Base-by-base conservation (phyloP, 169 alveolate genomes). In the Cryptosporidium sp. region DNA sequence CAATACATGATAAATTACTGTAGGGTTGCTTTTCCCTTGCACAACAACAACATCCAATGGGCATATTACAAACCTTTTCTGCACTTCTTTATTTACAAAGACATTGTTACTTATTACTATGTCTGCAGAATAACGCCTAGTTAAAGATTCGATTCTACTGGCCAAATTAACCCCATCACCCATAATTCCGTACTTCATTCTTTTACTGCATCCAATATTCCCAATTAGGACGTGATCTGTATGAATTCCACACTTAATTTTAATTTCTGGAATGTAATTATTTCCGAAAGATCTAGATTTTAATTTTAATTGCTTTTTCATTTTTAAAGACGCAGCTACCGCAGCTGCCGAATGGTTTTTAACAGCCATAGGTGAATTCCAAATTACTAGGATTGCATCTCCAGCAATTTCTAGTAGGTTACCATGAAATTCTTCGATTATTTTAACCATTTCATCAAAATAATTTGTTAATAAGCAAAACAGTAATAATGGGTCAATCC, bases 101-200 rank as follows among this genome's bases (percentile, higher is more conserved):
- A 80, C 89, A 37, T n/a, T 33, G 35, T 80, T 65, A 44, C 80
- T 80, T 12, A 80, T 80, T 23, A 80, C 23, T 62, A 80, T 80
- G 37, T 80, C 89, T 12, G 69, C 75, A 37, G 61, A 42, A 29
- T 86, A 86, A 7, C 92, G 56, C 23, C 72, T 86, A 21, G 65
- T 62, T 67, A 75, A 35, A 23, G 85, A 61, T 26, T 86, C 92
- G 52, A 86, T 65, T 52, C 92, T 52, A 35, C 92, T 86, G 3
- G 92, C 92, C 35, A 84, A 65, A 18, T 86, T 86, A 29, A 86
- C 92, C 23, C 87, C 86, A 39, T 86, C 92, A 31, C 92, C 92
- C 69, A 86, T 53, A 35, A 86, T 53, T 14, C 92, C 92, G 21
- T 86, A 86, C 53, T 86, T 86, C 87, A 70, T 86, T 51, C 92